Conservation (phyloP, 768 basidiomycete genomes). For the Termitomyces sp. region DNA sequence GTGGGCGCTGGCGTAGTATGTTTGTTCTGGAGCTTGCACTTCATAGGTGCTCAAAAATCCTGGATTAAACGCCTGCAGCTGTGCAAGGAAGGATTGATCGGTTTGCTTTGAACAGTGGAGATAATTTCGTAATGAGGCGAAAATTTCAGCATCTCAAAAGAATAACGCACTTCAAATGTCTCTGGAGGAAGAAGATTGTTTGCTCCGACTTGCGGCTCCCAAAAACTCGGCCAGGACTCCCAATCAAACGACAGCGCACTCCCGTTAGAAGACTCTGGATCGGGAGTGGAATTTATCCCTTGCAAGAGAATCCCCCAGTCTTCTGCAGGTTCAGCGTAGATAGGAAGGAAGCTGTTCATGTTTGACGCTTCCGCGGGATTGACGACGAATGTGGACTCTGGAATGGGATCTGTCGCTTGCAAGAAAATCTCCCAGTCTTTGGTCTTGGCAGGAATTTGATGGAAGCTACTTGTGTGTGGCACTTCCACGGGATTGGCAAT, state of each 20-base stretch:
- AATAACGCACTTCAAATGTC: too few species aligned
- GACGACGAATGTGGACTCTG: too few species aligned
- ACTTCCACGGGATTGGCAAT: background rate
- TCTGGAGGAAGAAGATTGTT: too few species aligned
- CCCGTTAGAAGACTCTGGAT: background rate
- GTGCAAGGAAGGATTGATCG: background rate
- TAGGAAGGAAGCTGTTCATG: too few species aligned
- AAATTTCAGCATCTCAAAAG: background rate
- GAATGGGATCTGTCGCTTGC: background rate
- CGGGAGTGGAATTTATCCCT: background rate
- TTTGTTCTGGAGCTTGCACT: background rate
- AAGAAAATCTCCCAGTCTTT: background rate
- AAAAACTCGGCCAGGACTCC: background rate
- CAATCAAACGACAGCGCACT: background rate
- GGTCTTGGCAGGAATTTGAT: background rate
- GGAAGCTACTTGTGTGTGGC: background rate
- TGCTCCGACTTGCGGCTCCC: background rate
- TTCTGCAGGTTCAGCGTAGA: too few species aligned
- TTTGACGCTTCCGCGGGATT: too few species aligned
- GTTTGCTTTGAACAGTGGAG: background rate
- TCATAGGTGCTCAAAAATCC: background rate
- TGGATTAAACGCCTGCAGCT: too few species aligned
- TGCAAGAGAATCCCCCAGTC: background rate
- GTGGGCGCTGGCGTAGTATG: background rate
- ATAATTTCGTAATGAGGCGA: background rate